These are phyloP conservation scores for Pascua guehoae DNA, from an alignment of 1,284 basidiomycete species.

Conservation along the genomic window DNA sequence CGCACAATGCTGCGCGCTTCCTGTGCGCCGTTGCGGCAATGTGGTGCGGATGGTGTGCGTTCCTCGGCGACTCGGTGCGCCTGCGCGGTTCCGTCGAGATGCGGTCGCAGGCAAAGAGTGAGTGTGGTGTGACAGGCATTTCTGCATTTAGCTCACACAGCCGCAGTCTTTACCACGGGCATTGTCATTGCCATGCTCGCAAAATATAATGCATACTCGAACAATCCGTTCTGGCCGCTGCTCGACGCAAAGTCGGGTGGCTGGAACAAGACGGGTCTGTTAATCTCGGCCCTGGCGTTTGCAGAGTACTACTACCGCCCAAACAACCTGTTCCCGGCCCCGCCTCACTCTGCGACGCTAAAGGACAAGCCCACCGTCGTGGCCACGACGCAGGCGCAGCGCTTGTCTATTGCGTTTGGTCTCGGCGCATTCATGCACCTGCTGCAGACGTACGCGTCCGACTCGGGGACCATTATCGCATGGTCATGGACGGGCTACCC, in stretches of 20 bases:
- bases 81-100: conserved; percentile 52
- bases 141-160: background rate
- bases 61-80: conserved; percentile 59
- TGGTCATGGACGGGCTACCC: conserved; percentile 93
- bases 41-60: conserved; percentile 55
- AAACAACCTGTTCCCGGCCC: conserved; percentile 32
- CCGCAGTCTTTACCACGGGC: conserved; percentile 62
- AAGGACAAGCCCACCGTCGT: conserved; percentile 15
- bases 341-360: conserved; percentile 14
- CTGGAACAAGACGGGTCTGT: conserved; percentile 66
- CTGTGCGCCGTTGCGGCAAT: conserved; percentile 60
- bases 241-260: conserved; percentile 65
- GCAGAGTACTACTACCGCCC: conserved; percentile 41
- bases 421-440: conserved; percentile 72
- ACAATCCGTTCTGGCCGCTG: conserved; percentile 85
- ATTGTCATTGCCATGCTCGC: conserved; percentile 66
- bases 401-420: conserved; percentile 51
- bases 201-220: conserved; percentile 73
- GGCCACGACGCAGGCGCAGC: conserved; percentile 13
- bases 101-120: conserved; percentile 56
- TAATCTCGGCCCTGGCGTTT: conserved; percentile 41
- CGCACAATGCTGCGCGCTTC: conserved; percentile 59
- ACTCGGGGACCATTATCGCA: conserved; percentile 76
- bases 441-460: conserved; percentile 72
- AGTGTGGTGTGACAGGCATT: conserved; percentile 32